Conservation (phyloP, 495 filamentous ascomycete species). For the Hypoxylon cercidicola region DNA sequence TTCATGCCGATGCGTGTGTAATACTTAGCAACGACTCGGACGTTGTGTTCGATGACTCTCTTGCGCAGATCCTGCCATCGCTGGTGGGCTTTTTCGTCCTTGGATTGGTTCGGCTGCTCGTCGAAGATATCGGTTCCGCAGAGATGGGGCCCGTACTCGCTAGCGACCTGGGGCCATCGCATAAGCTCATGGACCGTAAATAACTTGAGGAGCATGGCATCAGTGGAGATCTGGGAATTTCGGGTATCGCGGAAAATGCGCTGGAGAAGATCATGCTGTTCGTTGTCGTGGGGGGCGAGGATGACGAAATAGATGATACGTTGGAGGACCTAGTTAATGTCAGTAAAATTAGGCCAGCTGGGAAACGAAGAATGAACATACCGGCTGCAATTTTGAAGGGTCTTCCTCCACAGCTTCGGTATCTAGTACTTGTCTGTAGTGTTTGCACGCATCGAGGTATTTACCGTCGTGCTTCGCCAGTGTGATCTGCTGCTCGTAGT, state of each 20-base stretch:
- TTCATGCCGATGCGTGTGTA: conserved; percentile 96
- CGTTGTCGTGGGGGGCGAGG: conserved; percentile 96
- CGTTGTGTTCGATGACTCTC: conserved; percentile 98
- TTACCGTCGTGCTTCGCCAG: conserved; percentile 96
- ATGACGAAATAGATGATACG: conserved; percentile 97
- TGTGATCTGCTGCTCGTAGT: conserved; percentile 95
- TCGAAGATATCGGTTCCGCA: conserved; percentile 91
- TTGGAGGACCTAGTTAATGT: conserved; percentile 75
- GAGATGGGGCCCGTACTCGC: conserved; percentile 88
- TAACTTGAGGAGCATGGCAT: conserved; percentile 83
- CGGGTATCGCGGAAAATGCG: conserved; percentile 81
- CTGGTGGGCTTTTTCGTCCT: conserved; percentile 78
- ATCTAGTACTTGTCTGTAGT: conserved; percentile 94
- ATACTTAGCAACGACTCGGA: conserved; percentile 96
- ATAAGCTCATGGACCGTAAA: conserved; percentile 97
- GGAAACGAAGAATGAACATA: conserved; percentile 56
- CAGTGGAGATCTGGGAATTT: conserved; percentile 73
- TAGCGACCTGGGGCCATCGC: conserved; percentile 93
- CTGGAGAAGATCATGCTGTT: conserved; percentile 96
- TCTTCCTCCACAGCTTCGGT: conserved; percentile 94
- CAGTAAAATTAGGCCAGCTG: conserved; percentile 37
- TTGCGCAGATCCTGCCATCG: conserved; percentile 95
- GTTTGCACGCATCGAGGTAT: conserved; percentile 96
- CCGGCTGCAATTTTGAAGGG: conserved; percentile 81
- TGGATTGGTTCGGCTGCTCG: conserved; percentile 64